Evolutionary conservation across 495 filamentous ascomycete genomes (phyloP).

Genomic region (Pseudoneurospora amorphoporcata): DNA sequence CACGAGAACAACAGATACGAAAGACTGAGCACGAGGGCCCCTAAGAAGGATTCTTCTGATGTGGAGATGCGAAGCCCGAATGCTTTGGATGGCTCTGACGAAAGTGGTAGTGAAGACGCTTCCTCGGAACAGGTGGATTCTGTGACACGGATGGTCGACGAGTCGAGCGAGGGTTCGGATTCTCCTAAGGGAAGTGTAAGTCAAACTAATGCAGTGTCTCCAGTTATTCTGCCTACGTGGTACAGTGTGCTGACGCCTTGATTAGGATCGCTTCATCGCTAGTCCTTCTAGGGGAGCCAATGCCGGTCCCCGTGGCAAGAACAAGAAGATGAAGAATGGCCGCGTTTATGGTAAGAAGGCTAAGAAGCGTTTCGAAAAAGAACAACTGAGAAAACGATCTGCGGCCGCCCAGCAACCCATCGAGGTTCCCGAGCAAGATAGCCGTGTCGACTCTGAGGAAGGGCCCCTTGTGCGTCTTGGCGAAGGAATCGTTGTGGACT

Average conservation of each 20-base stretch:
- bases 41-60: conserved; percentile 20
- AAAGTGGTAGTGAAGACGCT: conserved; percentile 29
- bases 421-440: conserved; percentile 6
- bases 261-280: background rate
- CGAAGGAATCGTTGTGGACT: conserved; percentile 81
- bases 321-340: conserved; percentile 27
- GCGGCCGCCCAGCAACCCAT: conserved; percentile 20
- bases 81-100: conserved; percentile 27
- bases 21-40: conserved; percentile 42
- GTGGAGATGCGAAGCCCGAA: conserved; percentile 23
- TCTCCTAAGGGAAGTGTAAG: conserved; percentile 23
- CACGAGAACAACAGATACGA: conserved; percentile 47
- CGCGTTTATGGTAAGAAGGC: conserved; percentile 30
- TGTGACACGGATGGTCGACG: conserved; percentile 41
- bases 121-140: conserved; percentile 4
- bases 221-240: background rate
- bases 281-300: background rate
- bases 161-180: conserved; percentile 37
- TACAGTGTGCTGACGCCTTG: background rate
- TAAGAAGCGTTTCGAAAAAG: conserved; percentile 24
- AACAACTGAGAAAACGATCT: conserved; percentile 10
- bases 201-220: background rate
- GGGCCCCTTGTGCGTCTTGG: conserved; percentile 61
- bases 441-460: conserved; percentile 28
- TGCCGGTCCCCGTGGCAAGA: conserved; percentile 12